Evolutionary conservation across 2,329 filamentous ascomycete species (phyloP), one percentile per base, ranked within the genome.

Genomic region (Diaporthe batatas): DNA sequence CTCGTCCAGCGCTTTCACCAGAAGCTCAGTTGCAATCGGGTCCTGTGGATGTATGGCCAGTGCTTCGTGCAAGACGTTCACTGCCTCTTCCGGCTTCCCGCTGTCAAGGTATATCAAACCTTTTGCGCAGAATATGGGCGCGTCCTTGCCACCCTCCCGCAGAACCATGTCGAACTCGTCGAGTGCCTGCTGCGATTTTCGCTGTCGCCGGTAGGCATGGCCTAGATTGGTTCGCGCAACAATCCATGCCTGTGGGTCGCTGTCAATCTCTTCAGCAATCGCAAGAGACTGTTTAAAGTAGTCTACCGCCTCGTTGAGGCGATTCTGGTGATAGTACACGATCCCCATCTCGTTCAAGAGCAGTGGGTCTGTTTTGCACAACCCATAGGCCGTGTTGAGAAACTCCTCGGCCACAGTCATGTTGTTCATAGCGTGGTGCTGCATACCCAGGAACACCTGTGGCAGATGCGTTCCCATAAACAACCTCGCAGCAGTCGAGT

Each of bases 401-500:
- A 98, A 99, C 81, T 99, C 96, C 76, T 97, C 93, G 0, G 97
- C 96, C 21, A 98, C 88, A 0, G 91, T 92, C 90, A 98, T 94
- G 78, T 99, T 98, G 82, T 97, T 97, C 74, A 99, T 88, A 23
- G 96, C 94, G 62, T 98, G 92, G 82, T 99, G 97, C 81, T 99
- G 97, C 96, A 99, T 99, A 8, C 97, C 96, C 34, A 99, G 85
- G 81, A 98, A 99, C 3, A 99, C 90, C 79, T 98, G 96, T 0
- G 96, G 96, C 1, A 99, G 87, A 81, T 99, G 97, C 0, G 96
- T 98, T 51, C 96, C 96, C 86, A 98, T 97, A 83, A 99, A 99
- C 0, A 99, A 85, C 51, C 96, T 90, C 2, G 96, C 96, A 0
- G 96, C 96, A 0, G 96, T 99, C 39, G 94, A 97, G 84, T 99